These are phyloP conservation scores for Malassezia brasiliensis DNA, from an alignment of 1,284 basidiomycete genomes.

Conservation along the genomic window DNA sequence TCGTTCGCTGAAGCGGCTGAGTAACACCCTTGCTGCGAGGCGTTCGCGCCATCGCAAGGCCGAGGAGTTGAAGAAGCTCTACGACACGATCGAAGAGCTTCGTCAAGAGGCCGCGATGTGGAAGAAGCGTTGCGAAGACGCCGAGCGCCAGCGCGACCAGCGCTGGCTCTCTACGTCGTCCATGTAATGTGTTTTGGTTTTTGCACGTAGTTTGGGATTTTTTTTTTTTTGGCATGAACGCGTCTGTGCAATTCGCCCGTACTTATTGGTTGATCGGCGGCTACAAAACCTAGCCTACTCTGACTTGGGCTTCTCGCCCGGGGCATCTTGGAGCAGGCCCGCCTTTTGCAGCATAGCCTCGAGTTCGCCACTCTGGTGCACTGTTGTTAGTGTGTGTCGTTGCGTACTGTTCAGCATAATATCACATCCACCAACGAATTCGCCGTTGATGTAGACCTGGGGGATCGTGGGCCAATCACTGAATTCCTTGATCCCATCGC, in stretches of 20 bases:
- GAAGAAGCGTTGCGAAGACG: slow-evolving; percentile 40
- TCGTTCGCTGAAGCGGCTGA: slow-evolving; percentile 42
- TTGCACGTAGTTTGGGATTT: no score
- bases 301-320: background rate
- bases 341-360: slow-evolving; percentile 61
- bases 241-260: background rate
- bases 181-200: no score
- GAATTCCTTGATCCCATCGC: slow-evolving; percentile 84
- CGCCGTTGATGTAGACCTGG: slow-evolving; percentile 85
- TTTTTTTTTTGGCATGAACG: background rate
- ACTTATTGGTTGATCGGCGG: background rate
- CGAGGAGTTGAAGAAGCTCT: slow-evolving; percentile 36
- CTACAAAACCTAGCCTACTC: background rate
- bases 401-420: slow-evolving; percentile 79
- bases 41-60: slow-evolving; percentile 44
- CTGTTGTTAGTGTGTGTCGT: slow-evolving; percentile 50
- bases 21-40: slow-evolving; percentile 45
- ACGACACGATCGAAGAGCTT: slow-evolving; percentile 38
- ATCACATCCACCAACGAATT: slow-evolving; percentile 94
- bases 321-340: slow-evolving; percentile 19
- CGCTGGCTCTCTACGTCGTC: background rate
- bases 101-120: slow-evolving; percentile 32
- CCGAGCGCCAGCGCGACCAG: slow-evolving; percentile 36
- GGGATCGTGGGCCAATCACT: slow-evolving; percentile 95
- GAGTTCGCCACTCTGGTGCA: slow-evolving; percentile 93